A percentile compares a stretch with the other conserved stretches of the same genome.
Conservation (phyloP, 345 rosid species). For the Moricandia moricandioides region DNA sequence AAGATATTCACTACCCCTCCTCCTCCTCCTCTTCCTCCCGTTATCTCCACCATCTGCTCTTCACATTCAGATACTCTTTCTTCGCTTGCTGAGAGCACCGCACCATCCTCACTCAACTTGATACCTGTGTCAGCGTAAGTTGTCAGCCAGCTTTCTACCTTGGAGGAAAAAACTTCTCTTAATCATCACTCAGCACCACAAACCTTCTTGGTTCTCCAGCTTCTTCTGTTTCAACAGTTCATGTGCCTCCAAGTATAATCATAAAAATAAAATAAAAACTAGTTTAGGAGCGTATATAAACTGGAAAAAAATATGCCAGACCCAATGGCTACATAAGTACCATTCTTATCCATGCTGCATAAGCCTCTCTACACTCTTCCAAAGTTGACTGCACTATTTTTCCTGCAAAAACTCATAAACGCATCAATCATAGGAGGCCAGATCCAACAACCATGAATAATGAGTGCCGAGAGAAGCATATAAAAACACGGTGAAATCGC, state of each 20-base stretch:
- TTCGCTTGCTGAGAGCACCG: constrained; percentile 33
- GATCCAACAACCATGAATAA: background rate
- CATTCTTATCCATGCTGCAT: constrained; percentile 70
- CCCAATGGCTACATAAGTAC: constrained; percentile 33
- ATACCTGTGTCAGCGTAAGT: constrained; percentile 29
- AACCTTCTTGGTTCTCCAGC: constrained; percentile 48
- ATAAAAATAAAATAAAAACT: background rate
- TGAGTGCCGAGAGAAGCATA: constrained; percentile 11
- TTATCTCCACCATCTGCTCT: constrained; percentile 29
- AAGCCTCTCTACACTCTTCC: constrained; percentile 86
- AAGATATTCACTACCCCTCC: constrained; percentile 32
- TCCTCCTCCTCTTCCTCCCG: constrained; percentile 39
- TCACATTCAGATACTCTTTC: constrained; percentile 34
- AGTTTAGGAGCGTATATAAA: constrained; percentile 2
- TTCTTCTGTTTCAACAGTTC: constrained; percentile 66
- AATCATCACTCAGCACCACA: constrained; percentile 8
- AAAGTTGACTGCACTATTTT: constrained; percentile 87
- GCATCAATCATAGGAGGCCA: constrained; percentile 5
- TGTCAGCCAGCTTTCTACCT: constrained; percentile 20
- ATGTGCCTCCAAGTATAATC: constrained; percentile 58
- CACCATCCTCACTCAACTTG: constrained; percentile 35
- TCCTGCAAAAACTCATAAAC: constrained; percentile 44
- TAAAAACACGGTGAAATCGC: constrained; percentile 1
- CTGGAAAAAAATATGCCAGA: constrained; percentile 8
- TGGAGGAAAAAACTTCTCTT: background rate